Conservation (phyloP, 495 filamentous ascomycete genomes). For the Penicillium mononematosum region DNA sequence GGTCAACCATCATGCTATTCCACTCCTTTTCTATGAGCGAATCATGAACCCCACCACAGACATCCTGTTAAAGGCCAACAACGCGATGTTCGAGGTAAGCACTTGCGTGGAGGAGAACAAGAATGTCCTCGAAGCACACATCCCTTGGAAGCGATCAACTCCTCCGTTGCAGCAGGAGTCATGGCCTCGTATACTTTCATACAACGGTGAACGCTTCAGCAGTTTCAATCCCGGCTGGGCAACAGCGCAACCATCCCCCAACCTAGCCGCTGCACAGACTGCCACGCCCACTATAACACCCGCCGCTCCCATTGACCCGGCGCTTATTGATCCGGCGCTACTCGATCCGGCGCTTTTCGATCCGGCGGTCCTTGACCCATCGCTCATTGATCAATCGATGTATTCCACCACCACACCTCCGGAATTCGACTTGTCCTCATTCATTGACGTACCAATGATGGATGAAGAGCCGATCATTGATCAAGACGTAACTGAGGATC, state of each 20-base stretch:
- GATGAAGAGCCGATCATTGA: not conserved
- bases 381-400: not conserved
- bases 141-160: not conserved
- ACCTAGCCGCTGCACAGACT: not conserved
- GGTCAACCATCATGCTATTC: conserved; percentile 17
- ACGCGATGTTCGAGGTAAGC: conserved; percentile 15
- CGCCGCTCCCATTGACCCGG: not conserved
- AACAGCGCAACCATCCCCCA: not conserved
- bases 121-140: conserved; percentile 4
- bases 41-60: conserved; percentile 29
- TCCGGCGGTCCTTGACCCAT: conserved; percentile 3
- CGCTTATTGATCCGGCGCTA: not conserved
- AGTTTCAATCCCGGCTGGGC: conserved; percentile 5
- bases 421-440: not conserved
- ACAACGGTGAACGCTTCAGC: conserved; percentile 10
- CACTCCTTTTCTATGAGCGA: conserved; percentile 40
- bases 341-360: conserved; percentile 1
- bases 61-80: conserved; percentile 13
- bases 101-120: not conserved
- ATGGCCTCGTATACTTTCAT: conserved; percentile 8
- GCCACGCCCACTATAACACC: not conserved
- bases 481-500: not conserved
- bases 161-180: not conserved
- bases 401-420: not conserved
- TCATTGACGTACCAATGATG: not conserved